Evolutionary conservation across 2,329 filamentous ascomycete genomes (phyloP).

Genomic region (Monilinia fructicola): DNA sequence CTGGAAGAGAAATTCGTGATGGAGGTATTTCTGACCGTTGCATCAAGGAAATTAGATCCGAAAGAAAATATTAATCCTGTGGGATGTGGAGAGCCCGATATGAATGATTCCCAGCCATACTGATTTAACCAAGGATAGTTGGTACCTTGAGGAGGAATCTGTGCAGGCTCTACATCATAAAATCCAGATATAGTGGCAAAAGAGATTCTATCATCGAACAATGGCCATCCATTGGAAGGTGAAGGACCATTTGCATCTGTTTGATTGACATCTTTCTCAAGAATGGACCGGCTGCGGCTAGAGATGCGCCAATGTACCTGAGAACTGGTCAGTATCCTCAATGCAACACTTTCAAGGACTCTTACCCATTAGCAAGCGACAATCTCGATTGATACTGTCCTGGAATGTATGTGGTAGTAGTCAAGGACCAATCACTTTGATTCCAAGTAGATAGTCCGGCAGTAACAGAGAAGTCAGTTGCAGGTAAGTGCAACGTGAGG

Average conservation of each 20-base stretch:
- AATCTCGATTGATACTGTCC: slow-evolving; percentile 39
- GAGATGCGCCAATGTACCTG: slow-evolving; percentile 40
- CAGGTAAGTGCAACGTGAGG: not conserved
- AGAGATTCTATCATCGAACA: slow-evolving; percentile 61
- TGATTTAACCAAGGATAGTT: slow-evolving; percentile 70
- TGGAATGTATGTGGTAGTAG: slow-evolving; percentile 32
- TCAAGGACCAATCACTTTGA: slow-evolving; percentile 38
- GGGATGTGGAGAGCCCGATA: slow-evolving; percentile 70
- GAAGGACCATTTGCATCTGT: slow-evolving; percentile 36
- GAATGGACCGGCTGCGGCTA: slow-evolving; percentile 39
- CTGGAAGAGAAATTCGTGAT: slow-evolving; percentile 61
- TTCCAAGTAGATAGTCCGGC: slow-evolving; percentile 35
- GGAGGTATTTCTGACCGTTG: slow-evolving; percentile 56
- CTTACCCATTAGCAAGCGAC: slow-evolving; percentile 40
- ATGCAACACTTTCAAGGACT: not conserved
- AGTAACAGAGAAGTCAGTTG: slow-evolving; percentile 36
- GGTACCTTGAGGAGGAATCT: slow-evolving; percentile 47
- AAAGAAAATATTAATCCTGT: slow-evolving; percentile 58
- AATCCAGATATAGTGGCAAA: slow-evolving; percentile 70
- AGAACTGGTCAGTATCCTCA: slow-evolving; percentile 6
- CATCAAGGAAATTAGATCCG: slow-evolving; percentile 57
- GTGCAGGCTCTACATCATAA: slow-evolving; percentile 59
- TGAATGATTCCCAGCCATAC: slow-evolving; percentile 69
- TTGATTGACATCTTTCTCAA: slow-evolving; percentile 39
- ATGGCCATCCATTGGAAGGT: slow-evolving; percentile 63